Evolutionary conservation across 2,329 filamentous ascomycete species (phyloP).

Genomic region (Colletotrichum godetiae): DNA sequence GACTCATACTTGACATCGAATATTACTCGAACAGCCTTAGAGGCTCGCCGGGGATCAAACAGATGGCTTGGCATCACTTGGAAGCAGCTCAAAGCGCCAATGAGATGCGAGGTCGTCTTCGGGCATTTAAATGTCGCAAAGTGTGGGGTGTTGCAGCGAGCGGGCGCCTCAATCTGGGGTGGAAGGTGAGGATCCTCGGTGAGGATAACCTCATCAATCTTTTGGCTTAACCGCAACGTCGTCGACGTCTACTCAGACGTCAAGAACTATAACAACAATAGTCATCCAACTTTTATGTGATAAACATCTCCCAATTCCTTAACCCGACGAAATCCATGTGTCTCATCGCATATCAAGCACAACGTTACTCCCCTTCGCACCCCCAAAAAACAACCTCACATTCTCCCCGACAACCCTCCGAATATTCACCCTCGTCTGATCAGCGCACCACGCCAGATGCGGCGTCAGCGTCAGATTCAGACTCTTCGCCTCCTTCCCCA

Average conservation of each 20-base stretch:
- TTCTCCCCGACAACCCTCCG: constrained; percentile 33
- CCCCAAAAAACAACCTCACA: constrained; percentile 16
- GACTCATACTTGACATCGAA: background rate
- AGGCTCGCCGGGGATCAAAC: background rate
- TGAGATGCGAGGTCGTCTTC: background rate
- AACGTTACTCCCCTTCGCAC: constrained; percentile 28
- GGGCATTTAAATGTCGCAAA: constrained; percentile 10
- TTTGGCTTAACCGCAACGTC: background rate
- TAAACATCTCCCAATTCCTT: background rate
- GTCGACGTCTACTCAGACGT: background rate
- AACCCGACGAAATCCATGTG: background rate
- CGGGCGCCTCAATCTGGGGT: background rate
- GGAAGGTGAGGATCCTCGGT: background rate
- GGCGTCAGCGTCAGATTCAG: constrained; percentile 47
- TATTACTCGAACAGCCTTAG: background rate
- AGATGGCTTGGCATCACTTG: background rate
- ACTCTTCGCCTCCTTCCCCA: constrained; percentile 30
- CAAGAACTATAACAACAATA: background rate
- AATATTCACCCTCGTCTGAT: constrained; percentile 35
- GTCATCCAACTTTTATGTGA: background rate
- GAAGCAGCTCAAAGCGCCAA: background rate
- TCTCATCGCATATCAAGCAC: constrained; percentile 27
- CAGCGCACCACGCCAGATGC: constrained; percentile 41
- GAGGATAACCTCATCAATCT: background rate
- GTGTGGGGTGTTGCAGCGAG: constrained; percentile 5